phyloP scores from a whole-genome alignment of 768 basidiomycete species.

The Leccinum truebloodii region DNA sequence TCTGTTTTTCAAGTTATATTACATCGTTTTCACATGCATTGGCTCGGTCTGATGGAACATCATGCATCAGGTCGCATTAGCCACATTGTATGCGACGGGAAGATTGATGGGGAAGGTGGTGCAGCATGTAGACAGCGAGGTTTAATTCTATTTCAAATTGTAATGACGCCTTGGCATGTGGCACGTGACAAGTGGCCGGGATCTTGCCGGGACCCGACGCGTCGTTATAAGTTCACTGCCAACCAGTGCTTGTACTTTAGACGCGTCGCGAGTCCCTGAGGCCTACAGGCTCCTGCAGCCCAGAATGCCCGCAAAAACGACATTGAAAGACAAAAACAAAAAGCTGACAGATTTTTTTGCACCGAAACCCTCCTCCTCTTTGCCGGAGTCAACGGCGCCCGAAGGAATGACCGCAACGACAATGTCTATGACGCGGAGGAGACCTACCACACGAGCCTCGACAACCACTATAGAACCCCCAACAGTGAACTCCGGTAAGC shows the following conservation, averaged over 20 bases:
- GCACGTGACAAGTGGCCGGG: background rate
- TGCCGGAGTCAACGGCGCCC: slow-evolving; percentile 11
- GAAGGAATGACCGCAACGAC: background rate
- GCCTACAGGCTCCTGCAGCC: slow-evolving; percentile 1
- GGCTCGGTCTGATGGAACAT: background rate
- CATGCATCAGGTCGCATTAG: background rate
- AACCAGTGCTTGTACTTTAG: background rate
- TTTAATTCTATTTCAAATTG: background rate
- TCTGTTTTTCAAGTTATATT: slow-evolving; percentile 2
- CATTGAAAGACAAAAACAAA: slow-evolving; percentile 18
- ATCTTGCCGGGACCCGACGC: background rate
- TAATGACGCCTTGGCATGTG: background rate
- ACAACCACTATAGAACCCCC: background rate
- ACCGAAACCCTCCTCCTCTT: slow-evolving; percentile 29
- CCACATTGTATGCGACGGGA: slow-evolving; percentile 5
- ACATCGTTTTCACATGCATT: slow-evolving; percentile 10
- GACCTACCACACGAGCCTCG: slow-evolving; percentile 10
- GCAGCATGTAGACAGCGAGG: background rate
- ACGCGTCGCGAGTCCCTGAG: slow-evolving; percentile 4
- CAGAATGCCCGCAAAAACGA: slow-evolving; percentile 24
- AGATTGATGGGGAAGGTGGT: background rate
- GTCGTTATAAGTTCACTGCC: slow-evolving; percentile 11
- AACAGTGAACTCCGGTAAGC: slow-evolving; percentile 23
- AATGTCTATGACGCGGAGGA: slow-evolving; percentile 13
- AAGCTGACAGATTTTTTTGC: slow-evolving; percentile 50